These are phyloP conservation scores for Boechera stricta DNA, from an alignment of 345 rosid species.

Conservation along the genomic window DNA sequence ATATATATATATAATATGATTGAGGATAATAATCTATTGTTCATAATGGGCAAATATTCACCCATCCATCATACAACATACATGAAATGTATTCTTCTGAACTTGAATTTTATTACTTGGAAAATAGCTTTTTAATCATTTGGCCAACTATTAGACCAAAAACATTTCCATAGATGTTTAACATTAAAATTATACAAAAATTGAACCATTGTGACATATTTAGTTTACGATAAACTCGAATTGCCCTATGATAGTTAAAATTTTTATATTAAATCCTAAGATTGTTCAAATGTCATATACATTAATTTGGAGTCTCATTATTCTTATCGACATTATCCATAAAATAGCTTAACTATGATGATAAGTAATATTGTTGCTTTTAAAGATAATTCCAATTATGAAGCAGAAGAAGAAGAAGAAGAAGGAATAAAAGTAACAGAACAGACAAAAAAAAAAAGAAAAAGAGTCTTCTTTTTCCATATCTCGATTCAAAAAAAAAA, in stretches of 20 bases:
- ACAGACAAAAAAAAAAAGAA: conserved; percentile 40
- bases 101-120: background rate
- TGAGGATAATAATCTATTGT: too few relatives aligned
- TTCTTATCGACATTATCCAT: conserved; percentile 23
- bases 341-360: conserved; percentile 29
- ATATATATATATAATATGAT: background rate
- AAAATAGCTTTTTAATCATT: background rate
- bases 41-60: background rate
- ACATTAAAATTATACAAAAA: background rate
- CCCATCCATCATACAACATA: background rate
- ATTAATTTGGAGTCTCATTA: conserved; percentile 26
- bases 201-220: background rate
- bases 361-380: conserved; percentile 35
- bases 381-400: conserved; percentile 15
- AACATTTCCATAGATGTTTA: background rate
- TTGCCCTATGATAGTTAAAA: background rate
- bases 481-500: conserved; percentile 37
- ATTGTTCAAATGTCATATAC: conserved; percentile 10
- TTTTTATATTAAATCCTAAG: background rate
- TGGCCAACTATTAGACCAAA: conserved; percentile 3
- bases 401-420: conserved; percentile 6
- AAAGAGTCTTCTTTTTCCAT: conserved; percentile 36
- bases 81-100: background rate
- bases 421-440: conserved; percentile 35
- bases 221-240: background rate